Base-by-base conservation (phyloP, 352 stramenopile species). In the Aphanomyces stellatus region DNA sequence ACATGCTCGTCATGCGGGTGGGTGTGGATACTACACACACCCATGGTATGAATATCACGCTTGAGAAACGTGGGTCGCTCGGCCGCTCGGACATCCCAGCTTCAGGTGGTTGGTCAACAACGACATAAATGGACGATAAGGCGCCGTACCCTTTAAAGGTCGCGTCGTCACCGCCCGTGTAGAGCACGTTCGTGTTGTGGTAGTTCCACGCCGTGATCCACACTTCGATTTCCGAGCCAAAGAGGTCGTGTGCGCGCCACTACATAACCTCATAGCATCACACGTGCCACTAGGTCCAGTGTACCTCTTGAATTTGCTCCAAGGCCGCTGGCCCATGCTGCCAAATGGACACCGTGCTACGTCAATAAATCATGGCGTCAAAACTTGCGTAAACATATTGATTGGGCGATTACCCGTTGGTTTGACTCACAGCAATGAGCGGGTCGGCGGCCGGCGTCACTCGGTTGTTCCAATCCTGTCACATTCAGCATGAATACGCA, bases 11-110 rank as follows among this genome's bases (percentile, higher is more conserved):
- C 55, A 37, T 87, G 67, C 61, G 82, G 84, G 55, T 94, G 84
- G 48, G 83, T 91, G 71, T 94, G 86, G 64, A 94, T 88, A 73
- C 80, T 88, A 72, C 86, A 94, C 28, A 94, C 82, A 42, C 86
- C 86, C 84, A 92, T 93, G 1, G 76, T 79, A 71, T 89, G 86
- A 61, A 87, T 64, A 34, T 78, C 74, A 22, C 68, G 51, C 15
- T 53, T 71, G 1, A 53, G 11, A 57, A 65, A 71, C 6, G 68
- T 85, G 82, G 73, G 84, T 76, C 71, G 91, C 88, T 22, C 37
- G 7, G 22, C 53, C n/a, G 59, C 40, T 35, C 85, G 85, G 64
- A 88, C 61, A 66, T 94, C 85, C 85, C 85, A 94, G 51, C 60
- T 67, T 22, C 0, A 57, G 15, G 5, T 22, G 1, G 22, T 56